Percentiles rank a stretch among this genome's conserved stretches.
phyloP scores from a whole-genome alignment of 139 green algal genomes.

The Chlamydomonas sp. region DNA sequence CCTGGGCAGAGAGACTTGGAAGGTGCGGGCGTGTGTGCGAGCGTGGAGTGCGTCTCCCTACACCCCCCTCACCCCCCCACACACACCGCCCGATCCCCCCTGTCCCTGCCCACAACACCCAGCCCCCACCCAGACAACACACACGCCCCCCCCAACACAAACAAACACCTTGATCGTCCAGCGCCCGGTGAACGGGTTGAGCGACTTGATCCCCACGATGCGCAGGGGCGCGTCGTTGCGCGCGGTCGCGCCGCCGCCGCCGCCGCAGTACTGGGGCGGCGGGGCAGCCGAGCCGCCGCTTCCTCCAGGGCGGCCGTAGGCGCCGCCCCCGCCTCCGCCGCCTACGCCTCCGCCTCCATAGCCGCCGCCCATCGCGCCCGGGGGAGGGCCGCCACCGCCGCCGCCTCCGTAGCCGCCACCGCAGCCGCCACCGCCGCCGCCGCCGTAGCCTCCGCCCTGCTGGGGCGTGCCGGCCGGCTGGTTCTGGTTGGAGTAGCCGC shows the following conservation, averaged over 20 bases:
- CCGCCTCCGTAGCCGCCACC: constrained; percentile 15
- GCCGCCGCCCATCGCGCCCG: neutral
- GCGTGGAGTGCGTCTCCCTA: too few species aligned
- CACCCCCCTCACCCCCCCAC: too few species aligned
- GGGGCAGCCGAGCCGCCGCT: constrained; percentile 8
- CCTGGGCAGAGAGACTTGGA: too few species aligned
- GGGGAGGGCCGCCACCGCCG: constrained; percentile 7
- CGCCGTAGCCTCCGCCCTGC: constrained; percentile 14
- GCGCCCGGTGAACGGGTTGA: constrained; percentile 89
- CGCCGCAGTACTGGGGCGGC: constrained; percentile 25
- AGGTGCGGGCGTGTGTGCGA: too few species aligned
- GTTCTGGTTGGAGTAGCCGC: neutral
- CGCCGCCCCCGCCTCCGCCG: constrained; percentile 12
- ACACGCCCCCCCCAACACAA: too few species aligned
- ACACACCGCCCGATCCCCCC: too few species aligned
- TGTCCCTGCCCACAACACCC: neutral
- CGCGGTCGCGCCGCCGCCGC: constrained; percentile 29
- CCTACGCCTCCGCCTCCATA: constrained; percentile 19
- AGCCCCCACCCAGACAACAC: constrained; percentile 43
- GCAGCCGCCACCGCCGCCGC: neutral
- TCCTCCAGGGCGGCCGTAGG: constrained; percentile 12
- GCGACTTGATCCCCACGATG: constrained; percentile 75
- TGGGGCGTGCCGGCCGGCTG: too few species aligned
- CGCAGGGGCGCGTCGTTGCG: constrained; percentile 47
- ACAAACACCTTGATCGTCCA: constrained; percentile 98